Percentiles rank a stretch among this genome's conserved stretches.
These are phyloP conservation scores for Neopestalotiopsis clavispora DNA, from an alignment of 2,329 filamentous ascomycete genomes.

Conservation along the genomic window DNA sequence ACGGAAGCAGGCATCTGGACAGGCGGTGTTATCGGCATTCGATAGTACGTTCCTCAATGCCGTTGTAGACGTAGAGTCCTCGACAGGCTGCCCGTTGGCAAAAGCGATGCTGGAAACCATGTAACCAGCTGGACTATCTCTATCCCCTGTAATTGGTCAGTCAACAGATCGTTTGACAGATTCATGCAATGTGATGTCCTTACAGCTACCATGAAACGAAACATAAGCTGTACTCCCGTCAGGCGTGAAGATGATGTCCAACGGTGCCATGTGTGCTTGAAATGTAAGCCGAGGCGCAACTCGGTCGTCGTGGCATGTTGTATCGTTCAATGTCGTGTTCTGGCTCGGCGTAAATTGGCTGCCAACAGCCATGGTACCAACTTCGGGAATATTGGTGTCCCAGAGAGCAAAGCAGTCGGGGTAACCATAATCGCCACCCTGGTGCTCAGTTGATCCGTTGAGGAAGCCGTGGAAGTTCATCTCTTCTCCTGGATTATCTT, in stretches of 20 bases:
- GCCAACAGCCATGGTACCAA: conserved; percentile 47
- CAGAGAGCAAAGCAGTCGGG: conserved; percentile 72
- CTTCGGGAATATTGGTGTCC: conserved; percentile 52
- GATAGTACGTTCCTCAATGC: conserved; percentile 56
- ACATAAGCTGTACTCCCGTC: conserved; percentile 66
- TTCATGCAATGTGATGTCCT: conserved; percentile 26
- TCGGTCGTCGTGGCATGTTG: conserved; percentile 46
- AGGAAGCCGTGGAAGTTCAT: conserved; percentile 71
- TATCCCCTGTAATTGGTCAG: conserved; percentile 40
- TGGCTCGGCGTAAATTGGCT: conserved; percentile 52
- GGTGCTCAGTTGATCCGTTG: conserved; percentile 27
- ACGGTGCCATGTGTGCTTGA: conserved; percentile 70
- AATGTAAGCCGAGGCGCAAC: conserved; percentile 60
- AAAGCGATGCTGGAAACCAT: conserved; percentile 48
- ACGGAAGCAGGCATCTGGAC: conserved; percentile 63
- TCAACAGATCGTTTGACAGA: not conserved
- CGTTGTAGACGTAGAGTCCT: conserved; percentile 46
- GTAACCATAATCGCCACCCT: conserved; percentile 67
- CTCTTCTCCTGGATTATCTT: conserved; percentile 75
- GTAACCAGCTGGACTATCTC: conserved; percentile 51
- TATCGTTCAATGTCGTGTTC: conserved; percentile 43
- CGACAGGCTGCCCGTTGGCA: conserved; percentile 44
- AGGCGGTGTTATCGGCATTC: conserved; percentile 57
- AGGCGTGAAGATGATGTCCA: conserved; percentile 71
- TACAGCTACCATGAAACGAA: conserved; percentile 74